Base-by-base conservation (phyloP, 805 yeast species). In the Brettanomyces sp. region DNA sequence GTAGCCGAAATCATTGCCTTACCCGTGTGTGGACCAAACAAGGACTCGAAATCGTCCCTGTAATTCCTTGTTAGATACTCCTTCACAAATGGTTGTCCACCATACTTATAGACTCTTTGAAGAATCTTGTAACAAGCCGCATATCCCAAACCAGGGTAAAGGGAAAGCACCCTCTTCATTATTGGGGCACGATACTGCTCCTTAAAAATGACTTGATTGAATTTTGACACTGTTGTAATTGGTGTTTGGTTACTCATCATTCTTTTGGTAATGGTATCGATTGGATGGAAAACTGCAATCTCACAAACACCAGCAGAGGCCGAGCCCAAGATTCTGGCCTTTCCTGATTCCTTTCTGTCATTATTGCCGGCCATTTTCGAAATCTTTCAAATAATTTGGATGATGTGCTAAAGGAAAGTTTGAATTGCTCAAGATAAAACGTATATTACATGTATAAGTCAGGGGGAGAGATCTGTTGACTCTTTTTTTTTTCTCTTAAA, bases 11-110 rank as follows among this genome's bases (percentile, higher is more conserved):
- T 70, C 61, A 91, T 65, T n/a, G 98, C 98, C 70, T 93, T 93
- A 59, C 99, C 98, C 45, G 93, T 91, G 69, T 93, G 91, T 50
- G 85, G 76, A 52, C 98, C 99, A 58, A 93, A 93, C 37, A 74
- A 68, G 49, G 71, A 67, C 55, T 91, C 96, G 64, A 80, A 93
- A 46, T 73, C 63, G 40, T 74, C 68, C 60, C 76, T 79, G 72
- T 79, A 86, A 70, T 87, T 84, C 54, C 74, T 73, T 57, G 85
- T 77, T 63, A 93, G 74, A 62, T 81, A 87, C 68, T 93, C 99
- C 63, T 93, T 93, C 52, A 91, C 99, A 62, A 88, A 90, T 42
- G 99, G 99, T 72, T 93, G 99, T 44, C 99, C 99, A 62, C 99
- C 98, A 65, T 93, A 93, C 70, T 93, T 93, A 78, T 93, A 93